Conservation (phyloP, 805 yeast genomes). For the Hemisphaericaspora nanyangensis region DNA sequence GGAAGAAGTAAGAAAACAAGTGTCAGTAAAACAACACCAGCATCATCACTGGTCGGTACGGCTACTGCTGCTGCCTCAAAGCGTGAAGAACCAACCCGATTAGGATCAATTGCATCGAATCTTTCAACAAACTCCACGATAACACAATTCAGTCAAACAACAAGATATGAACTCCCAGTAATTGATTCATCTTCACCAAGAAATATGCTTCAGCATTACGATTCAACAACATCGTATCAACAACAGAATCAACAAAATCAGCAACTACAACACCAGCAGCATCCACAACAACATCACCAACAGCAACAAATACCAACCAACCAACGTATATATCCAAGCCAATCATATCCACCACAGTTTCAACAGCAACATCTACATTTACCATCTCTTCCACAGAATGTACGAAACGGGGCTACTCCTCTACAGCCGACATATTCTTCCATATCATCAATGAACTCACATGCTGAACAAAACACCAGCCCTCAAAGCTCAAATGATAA, state of each 20-base stretch:
- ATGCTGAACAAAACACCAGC: background rate
- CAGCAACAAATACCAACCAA: too few relatives aligned
- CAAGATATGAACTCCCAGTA: background rate
- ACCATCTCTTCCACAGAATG: background rate
- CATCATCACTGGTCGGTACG: background rate
- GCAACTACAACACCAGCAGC: background rate
- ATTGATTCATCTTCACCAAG: background rate
- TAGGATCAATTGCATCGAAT: too few relatives aligned
- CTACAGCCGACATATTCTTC: background rate
- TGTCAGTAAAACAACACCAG: background rate
- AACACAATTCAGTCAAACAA: background rate
- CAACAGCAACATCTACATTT: background rate
- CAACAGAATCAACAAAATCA: background rate
- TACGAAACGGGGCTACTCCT: background rate
- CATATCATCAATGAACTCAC: background rate
- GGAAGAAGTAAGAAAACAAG: constrained; percentile 14
- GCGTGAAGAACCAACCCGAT: too few relatives aligned
- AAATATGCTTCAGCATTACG: background rate
- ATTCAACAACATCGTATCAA: background rate
- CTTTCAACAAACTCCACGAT: background rate
- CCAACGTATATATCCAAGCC: too few relatives aligned
- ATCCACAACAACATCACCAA: background rate
- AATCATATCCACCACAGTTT: background rate
- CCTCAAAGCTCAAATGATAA: background rate
- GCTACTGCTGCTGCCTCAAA: background rate